phyloP scores from a whole-genome alignment of 768 basidiomycete species.

The Lactarius trivialis region DNA sequence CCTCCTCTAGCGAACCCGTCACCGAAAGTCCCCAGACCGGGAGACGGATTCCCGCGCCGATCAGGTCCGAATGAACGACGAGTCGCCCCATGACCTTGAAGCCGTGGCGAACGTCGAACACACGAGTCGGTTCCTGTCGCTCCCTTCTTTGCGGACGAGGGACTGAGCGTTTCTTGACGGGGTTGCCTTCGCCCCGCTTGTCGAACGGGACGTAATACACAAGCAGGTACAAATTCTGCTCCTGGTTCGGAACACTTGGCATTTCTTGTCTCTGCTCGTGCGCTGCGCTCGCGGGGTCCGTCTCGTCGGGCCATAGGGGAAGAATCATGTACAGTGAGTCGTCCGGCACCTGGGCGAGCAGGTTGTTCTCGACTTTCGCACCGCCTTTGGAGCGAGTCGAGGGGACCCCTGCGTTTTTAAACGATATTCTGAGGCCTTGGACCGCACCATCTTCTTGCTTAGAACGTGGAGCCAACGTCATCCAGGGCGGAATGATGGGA shows the following conservation, averaged over 20 bases:
- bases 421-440: slow-evolving; percentile 63
- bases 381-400: slow-evolving; percentile 30
- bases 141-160: slow-evolving; percentile 30
- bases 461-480: slow-evolving; percentile 54
- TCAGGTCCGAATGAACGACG: slow-evolving; percentile 64
- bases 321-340: slow-evolving; percentile 78
- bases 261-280: slow-evolving; percentile 19
- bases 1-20: slow-evolving; percentile 48
- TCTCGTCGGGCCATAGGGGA: slow-evolving; percentile 78
- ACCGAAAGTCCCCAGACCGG: slow-evolving; percentile 66
- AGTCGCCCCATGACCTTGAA: slow-evolving; percentile 75
- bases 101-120: slow-evolving; percentile 44
- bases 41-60: slow-evolving; percentile 64
- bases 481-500: slow-evolving; percentile 47
- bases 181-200: slow-evolving; percentile 27
- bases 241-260: slow-evolving; percentile 35
- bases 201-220: slow-evolving; percentile 71
- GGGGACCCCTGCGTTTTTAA: slow-evolving; percentile 75
- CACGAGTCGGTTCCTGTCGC: background rate
- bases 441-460: slow-evolving; percentile 64
- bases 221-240: slow-evolving; percentile 63
- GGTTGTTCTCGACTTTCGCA: slow-evolving; percentile 27
- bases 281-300: slow-evolving; percentile 38
- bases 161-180: slow-evolving; percentile 40
- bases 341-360: slow-evolving; percentile 56